These are phyloP conservation scores for Avena eriantha DNA, from an alignment of 176 grass and related monocot genomes.

Conservation along the genomic window DNA sequence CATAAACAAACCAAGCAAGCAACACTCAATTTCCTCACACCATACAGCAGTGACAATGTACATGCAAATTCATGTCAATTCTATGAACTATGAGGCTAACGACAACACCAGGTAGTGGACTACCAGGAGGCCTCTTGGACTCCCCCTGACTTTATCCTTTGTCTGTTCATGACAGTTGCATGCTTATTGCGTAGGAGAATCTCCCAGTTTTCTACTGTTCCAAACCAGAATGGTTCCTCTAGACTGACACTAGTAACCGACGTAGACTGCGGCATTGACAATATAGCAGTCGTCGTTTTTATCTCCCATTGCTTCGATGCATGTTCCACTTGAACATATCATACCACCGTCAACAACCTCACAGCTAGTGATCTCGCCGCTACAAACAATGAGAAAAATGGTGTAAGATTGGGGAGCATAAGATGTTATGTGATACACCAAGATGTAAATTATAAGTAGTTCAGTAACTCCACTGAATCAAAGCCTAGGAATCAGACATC, in stretches of 20 bases:
- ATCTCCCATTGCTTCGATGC: slow-evolving; percentile 95
- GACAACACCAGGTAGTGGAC: neutral
- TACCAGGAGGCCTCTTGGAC: neutral
- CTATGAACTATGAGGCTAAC: neutral
- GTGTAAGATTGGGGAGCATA: neutral
- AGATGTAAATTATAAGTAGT: neutral
- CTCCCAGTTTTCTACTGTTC: neutral
- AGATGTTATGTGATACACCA: slow-evolving; percentile 30
- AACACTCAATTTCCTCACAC: neutral
- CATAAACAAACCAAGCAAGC: too few relatives aligned
- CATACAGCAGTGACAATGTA: neutral
- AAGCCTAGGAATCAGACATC: neutral
- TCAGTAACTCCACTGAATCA: neutral
- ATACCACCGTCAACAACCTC: slow-evolving; percentile 89
- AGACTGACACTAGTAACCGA: slow-evolving; percentile 62
- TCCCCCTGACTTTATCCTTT: neutral
- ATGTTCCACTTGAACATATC: slow-evolving; percentile 89
- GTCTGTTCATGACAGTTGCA: neutral
- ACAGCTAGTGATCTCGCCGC: slow-evolving; percentile 79
- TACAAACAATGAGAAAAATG: slow-evolving; percentile 41
- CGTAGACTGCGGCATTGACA: slow-evolving; percentile 80
- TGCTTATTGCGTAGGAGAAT: slow-evolving; percentile 21
- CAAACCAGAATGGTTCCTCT: neutral
- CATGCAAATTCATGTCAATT: neutral
- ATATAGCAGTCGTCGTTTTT: slow-evolving; percentile 96